phyloP scores from a whole-genome alignment of 352 stramenopile genomes.

The Phytophthora litchii region DNA sequence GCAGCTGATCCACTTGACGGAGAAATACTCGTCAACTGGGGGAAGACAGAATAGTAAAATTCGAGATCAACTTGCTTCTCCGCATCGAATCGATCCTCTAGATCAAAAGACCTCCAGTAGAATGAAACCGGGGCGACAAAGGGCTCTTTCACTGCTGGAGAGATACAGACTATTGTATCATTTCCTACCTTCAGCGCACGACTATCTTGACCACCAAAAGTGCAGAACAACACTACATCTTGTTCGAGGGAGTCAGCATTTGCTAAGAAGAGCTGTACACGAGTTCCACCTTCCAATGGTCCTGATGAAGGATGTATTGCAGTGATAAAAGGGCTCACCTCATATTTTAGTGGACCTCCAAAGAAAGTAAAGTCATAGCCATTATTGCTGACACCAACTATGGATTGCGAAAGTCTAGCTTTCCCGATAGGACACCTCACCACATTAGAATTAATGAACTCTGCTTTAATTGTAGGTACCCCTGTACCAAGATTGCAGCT shows the following conservation, averaged over 20 bases:
- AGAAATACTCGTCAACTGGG: conserved; percentile 21
- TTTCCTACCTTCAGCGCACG: conserved; percentile 20
- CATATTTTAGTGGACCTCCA: conserved; percentile 11
- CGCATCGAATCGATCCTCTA: conserved; percentile 25
- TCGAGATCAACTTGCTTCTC: conserved; percentile 6
- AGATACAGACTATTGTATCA: conserved; percentile 25
- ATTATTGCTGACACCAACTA: conserved; percentile 49
- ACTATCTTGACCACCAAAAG: conserved; percentile 41
- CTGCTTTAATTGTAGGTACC: background rate
- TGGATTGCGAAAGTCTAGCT: background rate
- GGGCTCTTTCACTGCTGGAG: conserved; percentile 11
- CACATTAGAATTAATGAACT: conserved; percentile 20
- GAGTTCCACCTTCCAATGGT: conserved; percentile 37
- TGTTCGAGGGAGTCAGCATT: conserved; percentile 12
- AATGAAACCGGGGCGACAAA: conserved; percentile 24
- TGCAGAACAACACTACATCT: conserved; percentile 32
- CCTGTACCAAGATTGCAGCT: conserved; percentile 32
- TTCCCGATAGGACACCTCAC: conserved; percentile 18
- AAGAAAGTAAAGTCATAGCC: conserved; percentile 42
- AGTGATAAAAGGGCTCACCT: conserved; percentile 24
- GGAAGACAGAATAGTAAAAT: conserved; percentile 38
- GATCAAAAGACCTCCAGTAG: conserved; percentile 29
- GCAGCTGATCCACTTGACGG: conserved; percentile 25
- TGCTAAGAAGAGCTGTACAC: conserved; percentile 30
- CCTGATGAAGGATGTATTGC: conserved; percentile 35